phyloP scores from a whole-genome alignment of 345 rosid species.

The Lenwebbia sp. region DNA sequence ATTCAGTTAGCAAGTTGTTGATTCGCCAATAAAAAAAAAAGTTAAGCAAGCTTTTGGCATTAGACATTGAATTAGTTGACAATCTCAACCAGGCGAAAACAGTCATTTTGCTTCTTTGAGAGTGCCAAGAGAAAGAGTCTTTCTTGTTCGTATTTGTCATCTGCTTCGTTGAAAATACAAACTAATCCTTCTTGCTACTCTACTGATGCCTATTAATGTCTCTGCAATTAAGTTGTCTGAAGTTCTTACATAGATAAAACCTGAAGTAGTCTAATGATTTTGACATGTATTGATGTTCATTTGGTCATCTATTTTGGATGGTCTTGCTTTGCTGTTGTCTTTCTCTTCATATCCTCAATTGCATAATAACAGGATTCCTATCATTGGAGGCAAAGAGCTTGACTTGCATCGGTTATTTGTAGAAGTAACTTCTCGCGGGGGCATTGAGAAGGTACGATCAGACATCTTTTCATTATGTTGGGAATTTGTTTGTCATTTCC shows the following conservation, averaged over 20 bases:
- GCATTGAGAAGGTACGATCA: conserved; percentile 68
- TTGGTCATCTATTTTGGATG: not conserved
- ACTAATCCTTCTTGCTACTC: not conserved
- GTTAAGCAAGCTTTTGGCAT: not conserved
- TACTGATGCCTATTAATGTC: not conserved
- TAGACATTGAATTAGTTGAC: not conserved
- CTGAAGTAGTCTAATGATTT: not conserved
- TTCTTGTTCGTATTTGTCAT: not conserved
- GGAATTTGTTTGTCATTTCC: not conserved
- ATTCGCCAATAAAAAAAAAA: not conserved
- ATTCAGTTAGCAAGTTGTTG: not conserved
- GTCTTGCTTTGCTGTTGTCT: not conserved
- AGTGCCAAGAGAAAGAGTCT: not conserved
- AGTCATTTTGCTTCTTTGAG: not conserved
- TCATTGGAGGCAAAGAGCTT: conserved; percentile 83
- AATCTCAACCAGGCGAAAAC: not conserved
- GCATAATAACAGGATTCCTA: conserved; percentile 58
- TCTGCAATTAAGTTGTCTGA: not conserved
- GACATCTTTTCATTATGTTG: not conserved
- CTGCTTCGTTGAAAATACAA: not conserved
- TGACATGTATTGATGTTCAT: not conserved
- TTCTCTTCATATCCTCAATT: not conserved
- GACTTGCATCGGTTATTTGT: conserved; percentile 85
- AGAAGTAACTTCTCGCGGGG: conserved; percentile 96
- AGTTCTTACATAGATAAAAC: not conserved